Evolutionary conservation across 2,329 filamentous ascomycete genomes (phyloP).

Genomic region (Sclerotinia subarctica): DNA sequence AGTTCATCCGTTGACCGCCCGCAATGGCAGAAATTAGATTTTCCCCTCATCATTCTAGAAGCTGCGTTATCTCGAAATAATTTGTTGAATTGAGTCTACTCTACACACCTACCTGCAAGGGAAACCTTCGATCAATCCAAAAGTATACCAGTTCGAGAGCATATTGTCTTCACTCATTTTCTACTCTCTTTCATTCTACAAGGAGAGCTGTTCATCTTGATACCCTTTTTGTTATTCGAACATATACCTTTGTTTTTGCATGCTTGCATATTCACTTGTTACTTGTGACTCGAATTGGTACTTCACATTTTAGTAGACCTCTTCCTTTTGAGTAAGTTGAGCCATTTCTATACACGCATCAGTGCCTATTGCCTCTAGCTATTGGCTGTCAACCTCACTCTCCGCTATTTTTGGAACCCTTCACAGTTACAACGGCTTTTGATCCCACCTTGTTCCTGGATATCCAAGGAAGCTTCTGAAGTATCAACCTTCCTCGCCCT

Average conservation of each 20-base stretch:
- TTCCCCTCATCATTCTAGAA: neutral
- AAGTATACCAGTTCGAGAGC: neutral
- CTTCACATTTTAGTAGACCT: neutral
- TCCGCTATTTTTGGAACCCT: neutral
- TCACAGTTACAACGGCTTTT: neutral
- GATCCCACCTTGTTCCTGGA: neutral
- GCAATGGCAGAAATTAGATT: slow-evolving; percentile 1
- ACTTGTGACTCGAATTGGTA: neutral
- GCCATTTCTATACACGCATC: neutral
- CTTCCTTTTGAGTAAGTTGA: neutral
- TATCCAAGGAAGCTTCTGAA: neutral
- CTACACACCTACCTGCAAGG: neutral
- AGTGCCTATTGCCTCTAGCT: too few species aligned
- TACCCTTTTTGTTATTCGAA: neutral
- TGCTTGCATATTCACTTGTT: neutral
- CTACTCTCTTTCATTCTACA: neutral
- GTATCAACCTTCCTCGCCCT: neutral
- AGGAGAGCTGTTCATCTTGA: neutral
- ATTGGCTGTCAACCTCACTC: neutral
- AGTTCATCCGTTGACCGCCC: neutral
- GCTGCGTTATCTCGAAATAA: neutral
- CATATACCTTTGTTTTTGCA: neutral
- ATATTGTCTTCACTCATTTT: neutral
- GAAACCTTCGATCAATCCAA: neutral
- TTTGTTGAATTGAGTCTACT: neutral